phyloP scores from a whole-genome alignment of 148 eudicot species.

The Spergularia bocconei region DNA sequence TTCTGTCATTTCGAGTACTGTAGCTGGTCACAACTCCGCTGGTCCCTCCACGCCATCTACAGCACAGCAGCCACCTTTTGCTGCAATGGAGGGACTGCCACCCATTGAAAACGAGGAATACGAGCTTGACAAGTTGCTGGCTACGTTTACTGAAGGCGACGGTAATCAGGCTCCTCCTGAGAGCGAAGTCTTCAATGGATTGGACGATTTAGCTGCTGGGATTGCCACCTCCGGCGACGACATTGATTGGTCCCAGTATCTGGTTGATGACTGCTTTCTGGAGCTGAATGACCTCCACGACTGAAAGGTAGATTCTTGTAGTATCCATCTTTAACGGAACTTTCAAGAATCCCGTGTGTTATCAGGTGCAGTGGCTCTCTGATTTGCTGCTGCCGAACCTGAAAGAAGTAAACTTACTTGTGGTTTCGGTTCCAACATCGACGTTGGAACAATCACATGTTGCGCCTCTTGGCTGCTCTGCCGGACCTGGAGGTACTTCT shows the following conservation, averaged over 20 bases:
- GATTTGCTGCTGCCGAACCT: background rate
- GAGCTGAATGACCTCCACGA: slow-evolving; percentile 26
- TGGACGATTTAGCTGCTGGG: slow-evolving; percentile 14
- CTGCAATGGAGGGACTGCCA: background rate
- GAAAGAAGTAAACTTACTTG: background rate
- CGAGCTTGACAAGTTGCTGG: slow-evolving; percentile 17
- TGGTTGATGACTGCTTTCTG: slow-evolving; percentile 9
- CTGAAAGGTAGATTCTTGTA: background rate
- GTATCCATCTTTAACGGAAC: background rate
- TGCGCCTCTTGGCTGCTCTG: background rate
- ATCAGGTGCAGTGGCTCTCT: background rate
- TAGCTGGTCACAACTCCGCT: background rate
- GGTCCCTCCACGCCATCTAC: background rate
- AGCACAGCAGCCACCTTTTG: slow-evolving; percentile 1
- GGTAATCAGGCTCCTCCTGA: background rate
- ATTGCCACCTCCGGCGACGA: background rate
- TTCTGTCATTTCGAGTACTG: slow-evolving; percentile 12
- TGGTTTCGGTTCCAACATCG: background rate
- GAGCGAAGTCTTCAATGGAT: slow-evolving; percentile 7
- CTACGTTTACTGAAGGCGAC: slow-evolving; percentile 1
- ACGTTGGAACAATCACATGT: background rate
- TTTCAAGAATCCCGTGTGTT: background rate
- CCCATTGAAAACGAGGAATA: slow-evolving; percentile 1
- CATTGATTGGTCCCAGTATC: slow-evolving; percentile 2
- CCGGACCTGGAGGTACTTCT: too few species aligned